A percentile compares a stretch with the other conserved stretches of the same genome.
These are phyloP conservation scores for Prinsepia uniflora DNA, from an alignment of 306 rosid species.

Conservation along the genomic window DNA sequence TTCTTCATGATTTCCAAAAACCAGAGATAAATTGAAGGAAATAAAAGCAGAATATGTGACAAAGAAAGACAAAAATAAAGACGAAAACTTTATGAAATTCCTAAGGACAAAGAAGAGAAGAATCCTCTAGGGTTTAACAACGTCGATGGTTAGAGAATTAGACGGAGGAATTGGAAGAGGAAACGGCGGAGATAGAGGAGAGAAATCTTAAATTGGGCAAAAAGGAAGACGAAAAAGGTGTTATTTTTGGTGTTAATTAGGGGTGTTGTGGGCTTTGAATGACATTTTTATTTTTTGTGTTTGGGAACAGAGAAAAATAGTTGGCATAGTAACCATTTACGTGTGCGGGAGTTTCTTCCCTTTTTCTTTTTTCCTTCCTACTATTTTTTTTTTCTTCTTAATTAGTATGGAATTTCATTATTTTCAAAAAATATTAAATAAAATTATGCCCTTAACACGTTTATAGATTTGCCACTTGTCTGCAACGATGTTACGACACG, in stretches of 20 bases:
- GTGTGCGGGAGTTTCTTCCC: neutral
- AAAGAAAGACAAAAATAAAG: neutral
- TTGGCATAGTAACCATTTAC: neutral
- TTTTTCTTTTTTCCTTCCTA: neutral
- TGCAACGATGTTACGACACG: neutral
- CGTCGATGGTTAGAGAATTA: neutral
- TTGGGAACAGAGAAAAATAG: constrained; percentile 3
- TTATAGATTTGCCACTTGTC: neutral
- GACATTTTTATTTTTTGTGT: neutral
- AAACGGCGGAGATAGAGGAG: neutral
- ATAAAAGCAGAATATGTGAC: neutral
- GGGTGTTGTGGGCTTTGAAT: neutral
- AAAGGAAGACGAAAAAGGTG: neutral
- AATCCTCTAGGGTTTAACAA: neutral
- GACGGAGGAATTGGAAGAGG: neutral
- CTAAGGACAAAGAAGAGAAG: neutral
- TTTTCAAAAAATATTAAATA: no score
- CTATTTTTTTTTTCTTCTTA: no score
- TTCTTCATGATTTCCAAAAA: constrained; percentile 27
- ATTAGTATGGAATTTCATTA: no score
- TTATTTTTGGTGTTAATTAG: neutral
- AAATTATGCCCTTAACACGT: no score
- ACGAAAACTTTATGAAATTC: neutral
- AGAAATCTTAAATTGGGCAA: no score
- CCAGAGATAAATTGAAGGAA: neutral